Conservation (phyloP, 2,329 filamentous ascomycete genomes). For the Zymoseptoria crescenta region DNA sequence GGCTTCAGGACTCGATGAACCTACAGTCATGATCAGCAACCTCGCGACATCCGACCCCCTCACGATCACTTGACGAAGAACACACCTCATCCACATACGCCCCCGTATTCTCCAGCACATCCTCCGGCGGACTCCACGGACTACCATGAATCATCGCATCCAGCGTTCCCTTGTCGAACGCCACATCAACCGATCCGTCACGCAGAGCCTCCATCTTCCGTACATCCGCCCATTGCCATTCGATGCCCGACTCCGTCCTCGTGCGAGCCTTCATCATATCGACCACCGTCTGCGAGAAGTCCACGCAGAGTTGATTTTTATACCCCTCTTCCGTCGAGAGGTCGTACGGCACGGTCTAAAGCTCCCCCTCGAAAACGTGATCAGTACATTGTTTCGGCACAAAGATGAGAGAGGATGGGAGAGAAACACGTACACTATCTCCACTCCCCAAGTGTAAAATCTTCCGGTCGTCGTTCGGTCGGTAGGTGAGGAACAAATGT, state of each 20-base stretch:
- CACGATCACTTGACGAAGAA: too few species aligned
- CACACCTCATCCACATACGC: slow-evolving; percentile 21
- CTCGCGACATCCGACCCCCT: not conserved
- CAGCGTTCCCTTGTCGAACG: slow-evolving; percentile 38
- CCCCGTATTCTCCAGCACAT: slow-evolving; percentile 22
- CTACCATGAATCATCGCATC: slow-evolving; percentile 30
- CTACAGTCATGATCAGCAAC: slow-evolving; percentile 2
- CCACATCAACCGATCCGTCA: slow-evolving; percentile 43
- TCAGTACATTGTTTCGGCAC: too few species aligned
- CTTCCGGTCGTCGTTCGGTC: slow-evolving; percentile 29
- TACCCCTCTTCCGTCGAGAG: slow-evolving; percentile 41
- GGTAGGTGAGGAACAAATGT: slow-evolving; percentile 35
- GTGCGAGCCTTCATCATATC: slow-evolving; percentile 42
- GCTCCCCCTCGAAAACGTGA: too few species aligned
- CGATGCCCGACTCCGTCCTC: slow-evolving; percentile 32
- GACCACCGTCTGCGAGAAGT: slow-evolving; percentile 50
- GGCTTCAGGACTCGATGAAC: slow-evolving; percentile 25
- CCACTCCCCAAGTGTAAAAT: slow-evolving; percentile 53
- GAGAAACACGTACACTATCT: slow-evolving; percentile 44
- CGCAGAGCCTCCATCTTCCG: slow-evolving; percentile 41
- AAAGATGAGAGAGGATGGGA: not conserved
- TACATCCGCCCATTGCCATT: slow-evolving; percentile 47
- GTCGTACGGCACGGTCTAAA: slow-evolving; percentile 46
- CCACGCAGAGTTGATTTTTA: slow-evolving; percentile 45
- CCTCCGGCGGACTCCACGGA: slow-evolving; percentile 25